These are phyloP conservation scores for Neurospora africana DNA, from an alignment of 495 filamentous ascomycete species.

Conservation along the genomic window DNA sequence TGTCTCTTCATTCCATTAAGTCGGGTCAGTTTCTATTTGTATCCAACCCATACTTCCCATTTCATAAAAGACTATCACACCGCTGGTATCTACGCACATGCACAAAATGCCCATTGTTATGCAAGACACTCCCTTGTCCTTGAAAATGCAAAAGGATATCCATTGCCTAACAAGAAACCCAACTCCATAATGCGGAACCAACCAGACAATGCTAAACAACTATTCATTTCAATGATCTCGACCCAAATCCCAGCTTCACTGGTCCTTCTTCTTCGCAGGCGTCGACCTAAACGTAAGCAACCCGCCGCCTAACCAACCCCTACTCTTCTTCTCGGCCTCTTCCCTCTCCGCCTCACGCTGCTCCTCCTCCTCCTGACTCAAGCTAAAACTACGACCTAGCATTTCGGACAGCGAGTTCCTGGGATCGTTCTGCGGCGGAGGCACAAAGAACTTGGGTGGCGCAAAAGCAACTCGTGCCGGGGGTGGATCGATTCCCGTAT, in stretches of 20 bases:
- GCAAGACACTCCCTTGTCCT: background rate
- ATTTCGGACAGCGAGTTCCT: slow-evolving; percentile 9
- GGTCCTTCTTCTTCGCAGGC: background rate
- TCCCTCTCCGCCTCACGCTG: background rate
- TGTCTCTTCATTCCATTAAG: background rate
- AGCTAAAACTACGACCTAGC: slow-evolving; percentile 10
- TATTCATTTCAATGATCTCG: background rate
- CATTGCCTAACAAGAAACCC: background rate
- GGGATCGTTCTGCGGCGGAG: slow-evolving; percentile 8
- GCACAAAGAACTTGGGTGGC: slow-evolving; percentile 12
- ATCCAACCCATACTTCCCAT: background rate
- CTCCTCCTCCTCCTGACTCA: slow-evolving; percentile 2
- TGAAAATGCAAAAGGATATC: background rate
- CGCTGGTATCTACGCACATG: background rate
- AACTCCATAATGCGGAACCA: background rate
- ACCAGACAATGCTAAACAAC: background rate
- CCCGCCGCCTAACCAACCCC: background rate
- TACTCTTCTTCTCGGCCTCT: background rate
- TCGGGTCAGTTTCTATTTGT: background rate
- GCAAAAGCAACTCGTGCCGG: slow-evolving; percentile 4
- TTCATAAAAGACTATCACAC: background rate
- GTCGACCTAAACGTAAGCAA: background rate
- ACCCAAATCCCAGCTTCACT: background rate
- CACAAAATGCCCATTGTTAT: background rate
- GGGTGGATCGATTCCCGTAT: background rate